Conservation (phyloP, 495 filamentous ascomycete genomes). For the Hypoxylon cercidicola region DNA sequence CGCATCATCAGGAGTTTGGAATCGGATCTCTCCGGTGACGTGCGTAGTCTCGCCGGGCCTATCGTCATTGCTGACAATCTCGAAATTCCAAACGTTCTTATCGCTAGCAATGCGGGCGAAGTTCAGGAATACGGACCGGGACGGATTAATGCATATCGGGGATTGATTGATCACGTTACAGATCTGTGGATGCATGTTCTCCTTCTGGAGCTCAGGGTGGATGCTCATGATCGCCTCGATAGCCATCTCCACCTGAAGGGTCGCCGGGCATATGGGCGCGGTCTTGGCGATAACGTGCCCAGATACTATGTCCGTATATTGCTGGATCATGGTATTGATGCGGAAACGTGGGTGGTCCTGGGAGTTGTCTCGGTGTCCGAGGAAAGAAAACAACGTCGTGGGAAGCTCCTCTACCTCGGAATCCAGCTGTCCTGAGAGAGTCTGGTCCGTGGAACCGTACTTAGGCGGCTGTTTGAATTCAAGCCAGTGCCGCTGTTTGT, state of each 20-base stretch:
- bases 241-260: conserved; percentile 55
- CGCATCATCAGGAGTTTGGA: conserved; percentile 39
- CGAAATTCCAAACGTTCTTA: conserved; percentile 4
- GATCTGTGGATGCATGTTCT: conserved; percentile 43
- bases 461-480: conserved; percentile 34
- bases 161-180: conserved; percentile 49
- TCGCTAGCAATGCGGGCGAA: conserved; percentile 6
- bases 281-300: conserved; percentile 57
- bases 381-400: conserved; percentile 48
- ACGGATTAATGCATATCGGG: conserved; percentile 51
- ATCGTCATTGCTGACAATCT: conserved; percentile 11
- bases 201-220: conserved; percentile 34
- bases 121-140: conserved; percentile 26
- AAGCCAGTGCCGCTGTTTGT: conserved; percentile 45
- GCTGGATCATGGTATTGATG: conserved; percentile 54
- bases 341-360: conserved; percentile 51
- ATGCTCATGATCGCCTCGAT: conserved; percentile 57
- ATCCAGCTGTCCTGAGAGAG: not conserved
- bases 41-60: conserved; percentile 11
- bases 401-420: conserved; percentile 3
- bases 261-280: conserved; percentile 60
- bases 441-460: not conserved
- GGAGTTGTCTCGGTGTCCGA: conserved; percentile 51
- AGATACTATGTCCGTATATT: conserved; percentile 50
- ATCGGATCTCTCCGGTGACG: conserved; percentile 39